Conservation (phyloP, 768 basidiomycete species). For the Cystoderma amianthinum region DNA sequence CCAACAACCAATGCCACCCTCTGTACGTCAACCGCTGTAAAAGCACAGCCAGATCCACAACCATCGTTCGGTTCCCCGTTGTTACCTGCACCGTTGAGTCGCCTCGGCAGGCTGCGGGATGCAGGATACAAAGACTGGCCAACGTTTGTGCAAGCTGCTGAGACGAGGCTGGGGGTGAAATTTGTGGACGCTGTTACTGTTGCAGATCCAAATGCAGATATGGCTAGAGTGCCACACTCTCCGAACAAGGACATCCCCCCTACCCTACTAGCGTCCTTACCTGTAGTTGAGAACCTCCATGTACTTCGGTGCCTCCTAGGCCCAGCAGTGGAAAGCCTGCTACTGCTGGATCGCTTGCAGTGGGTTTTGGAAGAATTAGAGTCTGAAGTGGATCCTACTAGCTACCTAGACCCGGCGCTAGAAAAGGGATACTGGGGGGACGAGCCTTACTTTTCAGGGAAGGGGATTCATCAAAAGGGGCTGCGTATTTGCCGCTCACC, state of each 20-base stretch:
- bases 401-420: neutral
- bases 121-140: constrained; percentile 42
- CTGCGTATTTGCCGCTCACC: too few relatives aligned
- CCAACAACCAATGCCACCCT: too few relatives aligned
- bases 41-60: too few relatives aligned
- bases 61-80: too few relatives aligned
- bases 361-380: constrained; percentile 46
- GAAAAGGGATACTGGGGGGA: neutral
- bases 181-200: constrained; percentile 8
- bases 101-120: constrained; percentile 42
- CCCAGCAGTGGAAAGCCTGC: constrained; percentile 57
- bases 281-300: constrained; percentile 52
- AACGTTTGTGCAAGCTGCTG: constrained; percentile 30
- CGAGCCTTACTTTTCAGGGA: too few relatives aligned
- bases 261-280: constrained; percentile 17
- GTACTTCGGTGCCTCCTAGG: constrained; percentile 64
- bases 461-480: too few relatives aligned
- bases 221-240: too few relatives aligned
- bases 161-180: constrained; percentile 20
- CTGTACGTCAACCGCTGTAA: too few relatives aligned
- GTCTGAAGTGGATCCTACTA: too few relatives aligned
- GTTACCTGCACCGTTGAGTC: constrained; percentile 4
- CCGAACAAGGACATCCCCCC: neutral
- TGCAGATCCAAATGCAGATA: constrained; percentile 10
- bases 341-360: constrained; percentile 52